These are phyloP conservation scores for Schizophyllum commune DNA, from an alignment of 1,284 basidiomycete species.

Conservation along the genomic window DNA sequence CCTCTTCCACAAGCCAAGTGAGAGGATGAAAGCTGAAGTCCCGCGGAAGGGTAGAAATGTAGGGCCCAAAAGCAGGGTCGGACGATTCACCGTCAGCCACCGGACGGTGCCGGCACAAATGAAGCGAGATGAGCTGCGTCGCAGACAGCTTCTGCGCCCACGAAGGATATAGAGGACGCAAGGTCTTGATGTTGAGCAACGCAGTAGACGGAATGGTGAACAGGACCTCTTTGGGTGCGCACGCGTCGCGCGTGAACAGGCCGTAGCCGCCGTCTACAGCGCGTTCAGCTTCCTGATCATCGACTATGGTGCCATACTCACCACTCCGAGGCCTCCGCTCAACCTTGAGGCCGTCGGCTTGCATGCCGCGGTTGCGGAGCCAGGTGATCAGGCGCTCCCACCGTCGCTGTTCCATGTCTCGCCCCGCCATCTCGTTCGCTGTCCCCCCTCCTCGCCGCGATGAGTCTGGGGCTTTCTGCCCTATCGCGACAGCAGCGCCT, in stretches of 20 bases:
- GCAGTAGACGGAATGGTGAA: conserved; percentile 64
- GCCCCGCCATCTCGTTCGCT: background rate
- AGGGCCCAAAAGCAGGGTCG: conserved; percentile 65
- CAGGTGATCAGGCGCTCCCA: background rate
- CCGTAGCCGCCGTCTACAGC: conserved; percentile 48
- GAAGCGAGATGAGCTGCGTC: conserved; percentile 52
- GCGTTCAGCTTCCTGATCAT: background rate
- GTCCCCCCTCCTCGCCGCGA: background rate
- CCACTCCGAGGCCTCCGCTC: background rate
- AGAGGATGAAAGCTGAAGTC: conserved; percentile 72
- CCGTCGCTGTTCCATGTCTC: background rate
- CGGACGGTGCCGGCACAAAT: conserved; percentile 45
- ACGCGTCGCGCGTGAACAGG: conserved; percentile 41
- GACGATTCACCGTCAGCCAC: conserved; percentile 22
- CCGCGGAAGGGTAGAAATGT: conserved; percentile 65
- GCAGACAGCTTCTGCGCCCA: conserved; percentile 37
- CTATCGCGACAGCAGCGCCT: background rate
- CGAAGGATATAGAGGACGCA: conserved; percentile 45
- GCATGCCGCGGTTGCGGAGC: background rate
- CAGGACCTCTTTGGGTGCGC: conserved; percentile 45
- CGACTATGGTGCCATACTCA: background rate
- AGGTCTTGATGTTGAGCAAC: conserved; percentile 63
- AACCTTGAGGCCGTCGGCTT: background rate
- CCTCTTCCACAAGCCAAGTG: conserved; percentile 46
- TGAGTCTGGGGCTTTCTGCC: background rate